These are phyloP conservation scores for Oxytropis ochrocephala DNA, from an alignment of 306 rosid genomes.

Conservation along the genomic window DNA sequence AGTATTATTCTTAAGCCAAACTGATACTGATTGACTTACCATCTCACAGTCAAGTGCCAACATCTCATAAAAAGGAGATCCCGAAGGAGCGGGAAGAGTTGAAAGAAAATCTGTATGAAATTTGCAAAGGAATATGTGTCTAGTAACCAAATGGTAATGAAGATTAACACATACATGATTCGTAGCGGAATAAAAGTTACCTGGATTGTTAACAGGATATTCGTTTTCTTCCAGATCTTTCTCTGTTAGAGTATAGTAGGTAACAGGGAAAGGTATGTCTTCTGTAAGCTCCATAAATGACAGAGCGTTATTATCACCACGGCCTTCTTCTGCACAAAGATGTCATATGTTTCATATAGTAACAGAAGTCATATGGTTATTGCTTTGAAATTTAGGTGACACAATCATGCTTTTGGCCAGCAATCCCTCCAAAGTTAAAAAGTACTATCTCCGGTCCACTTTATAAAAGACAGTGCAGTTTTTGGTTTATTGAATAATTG, in stretches of 20 bases:
- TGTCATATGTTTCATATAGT: constrained; percentile 3
- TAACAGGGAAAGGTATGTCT: constrained; percentile 69
- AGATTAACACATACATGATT: not conserved
- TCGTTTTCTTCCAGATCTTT: constrained; percentile 85
- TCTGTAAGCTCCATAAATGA: constrained; percentile 46
- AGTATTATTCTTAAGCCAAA: constrained; percentile 1
- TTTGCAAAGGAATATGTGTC: not conserved
- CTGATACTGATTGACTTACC: constrained; percentile 42
- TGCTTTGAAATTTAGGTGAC: not conserved
- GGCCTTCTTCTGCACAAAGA: constrained; percentile 37
- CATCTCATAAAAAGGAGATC: constrained; percentile 52
- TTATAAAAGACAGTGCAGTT: too few relatives aligned
- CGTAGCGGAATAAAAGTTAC: constrained; percentile 28
- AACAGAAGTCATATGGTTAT: not conserved
- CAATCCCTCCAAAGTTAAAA: too few relatives aligned
- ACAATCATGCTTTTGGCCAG: too few relatives aligned
- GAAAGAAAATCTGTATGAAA: constrained; percentile 54
- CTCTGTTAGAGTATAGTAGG: constrained; percentile 70
- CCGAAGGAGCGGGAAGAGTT: constrained; percentile 67
- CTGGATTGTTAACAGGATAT: constrained; percentile 71
- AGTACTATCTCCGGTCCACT: too few relatives aligned
- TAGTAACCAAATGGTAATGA: constrained; percentile 4
- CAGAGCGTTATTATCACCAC: constrained; percentile 19
- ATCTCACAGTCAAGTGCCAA: constrained; percentile 94
- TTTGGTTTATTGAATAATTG: too few relatives aligned